Evolutionary conservation across 352 stramenopile species (phyloP).

Genomic region (Elongisporangium prolatum): DNA sequence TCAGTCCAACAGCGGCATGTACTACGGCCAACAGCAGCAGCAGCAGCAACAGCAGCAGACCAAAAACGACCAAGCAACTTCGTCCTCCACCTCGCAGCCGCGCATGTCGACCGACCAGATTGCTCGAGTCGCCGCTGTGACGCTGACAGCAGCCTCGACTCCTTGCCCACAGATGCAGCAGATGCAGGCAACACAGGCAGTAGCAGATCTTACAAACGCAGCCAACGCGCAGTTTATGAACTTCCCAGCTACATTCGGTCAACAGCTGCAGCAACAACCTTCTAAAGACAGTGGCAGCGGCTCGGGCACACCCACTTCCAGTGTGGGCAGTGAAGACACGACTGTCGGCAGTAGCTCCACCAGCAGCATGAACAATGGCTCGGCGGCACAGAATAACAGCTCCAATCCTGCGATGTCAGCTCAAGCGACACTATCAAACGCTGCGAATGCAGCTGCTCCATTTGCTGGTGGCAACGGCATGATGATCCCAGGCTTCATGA

Average conservation of each 20-base stretch:
- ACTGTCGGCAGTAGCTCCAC: constrained; percentile 5
- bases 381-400: constrained; percentile 8
- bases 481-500: constrained; percentile 83
- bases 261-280: constrained; percentile 35
- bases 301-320: constrained; percentile 1
- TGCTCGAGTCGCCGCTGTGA: neutral
- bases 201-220: constrained; percentile 14
- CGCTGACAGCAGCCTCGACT: neutral
- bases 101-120: neutral
- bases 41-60: constrained; percentile 12
- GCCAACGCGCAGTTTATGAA: neutral
- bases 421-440: constrained; percentile 7
- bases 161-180: constrained; percentile 9
- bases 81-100: neutral
- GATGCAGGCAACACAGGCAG: constrained; percentile 11
- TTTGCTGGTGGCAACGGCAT: constrained; percentile 21
- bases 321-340: neutral
- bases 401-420: neutral
- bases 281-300: constrained; percentile 8
- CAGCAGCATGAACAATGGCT: constrained; percentile 11
- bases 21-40: constrained; percentile 10
- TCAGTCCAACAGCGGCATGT: constrained; percentile 19
- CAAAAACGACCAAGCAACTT: neutral
- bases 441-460: neutral
- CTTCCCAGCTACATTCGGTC: neutral